Evolutionary conservation across 257 asterid genomes (phyloP).

Genomic region (Primulina huaijiensis): DNA sequence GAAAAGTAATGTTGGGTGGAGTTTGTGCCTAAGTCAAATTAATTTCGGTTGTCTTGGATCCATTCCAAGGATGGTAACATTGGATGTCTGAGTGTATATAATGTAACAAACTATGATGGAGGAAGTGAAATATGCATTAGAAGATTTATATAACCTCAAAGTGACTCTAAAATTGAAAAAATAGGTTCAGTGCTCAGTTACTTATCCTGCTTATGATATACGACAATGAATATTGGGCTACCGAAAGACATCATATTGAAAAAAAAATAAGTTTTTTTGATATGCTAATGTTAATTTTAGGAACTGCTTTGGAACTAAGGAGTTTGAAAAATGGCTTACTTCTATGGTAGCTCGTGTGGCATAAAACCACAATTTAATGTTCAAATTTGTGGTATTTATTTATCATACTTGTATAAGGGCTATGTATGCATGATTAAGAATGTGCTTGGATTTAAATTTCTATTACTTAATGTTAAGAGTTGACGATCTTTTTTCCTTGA

Average conservation of each 20-base stretch:
- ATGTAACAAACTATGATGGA: neutral
- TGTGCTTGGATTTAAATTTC: too few relatives aligned
- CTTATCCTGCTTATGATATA: neutral
- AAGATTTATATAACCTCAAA: neutral
- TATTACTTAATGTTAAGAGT: neutral
- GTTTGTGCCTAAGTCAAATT: neutral
- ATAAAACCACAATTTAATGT: too few relatives aligned
- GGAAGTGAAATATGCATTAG: neutral
- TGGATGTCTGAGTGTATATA: neutral
- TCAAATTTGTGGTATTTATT: too few relatives aligned
- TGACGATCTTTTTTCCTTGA: conserved; percentile 25
- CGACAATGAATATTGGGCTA: neutral
- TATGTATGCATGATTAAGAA: neutral
- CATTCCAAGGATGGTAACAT: neutral
- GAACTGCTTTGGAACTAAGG: neutral
- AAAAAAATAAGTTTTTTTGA: too few relatives aligned
- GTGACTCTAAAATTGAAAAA: neutral
- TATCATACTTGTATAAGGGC: too few relatives aligned
- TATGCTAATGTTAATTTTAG: too few relatives aligned
- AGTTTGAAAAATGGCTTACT: neutral
- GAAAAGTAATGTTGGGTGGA: neutral
- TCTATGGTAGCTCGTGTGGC: neutral
- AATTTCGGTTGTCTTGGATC: neutral
- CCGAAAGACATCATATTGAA: neutral
- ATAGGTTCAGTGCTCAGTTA: neutral